Base-by-base conservation (phyloP, 2,329 filamentous ascomycete genomes). In the Talaromyces rugulosus region DNA sequence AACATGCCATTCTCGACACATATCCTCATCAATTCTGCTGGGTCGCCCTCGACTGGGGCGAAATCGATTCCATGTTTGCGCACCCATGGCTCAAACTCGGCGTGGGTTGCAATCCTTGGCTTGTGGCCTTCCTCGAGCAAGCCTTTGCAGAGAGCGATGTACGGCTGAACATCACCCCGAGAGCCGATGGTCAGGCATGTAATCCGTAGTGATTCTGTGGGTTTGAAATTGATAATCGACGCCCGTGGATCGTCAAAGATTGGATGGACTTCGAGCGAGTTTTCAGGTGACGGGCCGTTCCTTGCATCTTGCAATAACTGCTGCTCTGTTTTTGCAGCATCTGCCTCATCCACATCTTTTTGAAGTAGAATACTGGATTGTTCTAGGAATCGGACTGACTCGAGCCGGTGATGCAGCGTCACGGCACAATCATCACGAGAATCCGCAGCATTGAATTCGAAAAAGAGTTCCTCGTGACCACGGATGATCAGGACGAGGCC, bases 1-100 rank as follows among this genome's bases (percentile, higher is more conserved):
- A 99, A 99, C 78, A 96, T 98, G 70, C 95, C 95, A 71, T 98
- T 92, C 72, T 98, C 92, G 56, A 98, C 94, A 71, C 95, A 99
- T 47, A 99, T 87, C 1, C 89, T 86, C 94, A 99, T 98, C 53
- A 99, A 83, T 75, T 98, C 94, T 34, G 87, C 91, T 0, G 95
- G 95, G 70, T 99, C 92, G 34, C 95, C 95, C 64, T 89, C 92
- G 0, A 99, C 89, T 7, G 89, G 87, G 4, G 87, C 87, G 74
- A 98, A 99, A 64, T 95, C 92, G 68, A 99, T 97, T 0, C 94
- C 95, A 72, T 98, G 92, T n/a, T 87, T 86, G 72, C 92, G 86
- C 52, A 99, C 86, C 93, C 94, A 99, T 14, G 82, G 84, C 68
- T 90, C 88, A 70, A 99, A 99, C 74, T 98, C 94, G 28, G 82